Percentiles rank a stretch among this genome's conserved stretches.
Evolutionary conservation across 2,329 filamentous ascomycete species (phyloP).

Genomic region (Pseudogymnoascus sp.): DNA sequence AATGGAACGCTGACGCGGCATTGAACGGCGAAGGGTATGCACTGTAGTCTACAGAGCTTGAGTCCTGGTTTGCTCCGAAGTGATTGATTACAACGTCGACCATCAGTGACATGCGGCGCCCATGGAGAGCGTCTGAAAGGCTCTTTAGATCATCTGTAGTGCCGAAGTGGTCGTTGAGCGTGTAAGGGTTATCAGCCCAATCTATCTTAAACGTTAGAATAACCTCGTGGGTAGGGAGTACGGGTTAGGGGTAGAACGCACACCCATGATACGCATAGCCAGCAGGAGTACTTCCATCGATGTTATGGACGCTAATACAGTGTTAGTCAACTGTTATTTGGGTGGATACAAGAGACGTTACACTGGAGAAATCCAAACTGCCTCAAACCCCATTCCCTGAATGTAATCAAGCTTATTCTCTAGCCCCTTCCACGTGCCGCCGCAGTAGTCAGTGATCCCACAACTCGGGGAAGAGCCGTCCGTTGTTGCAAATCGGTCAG

Average conservation of each 20-base stretch:
- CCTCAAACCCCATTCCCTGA: conserved; percentile 39
- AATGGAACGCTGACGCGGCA: conserved; percentile 13
- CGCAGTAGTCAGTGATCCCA: conserved; percentile 34
- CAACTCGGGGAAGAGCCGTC: conserved; percentile 26
- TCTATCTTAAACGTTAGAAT: neutral
- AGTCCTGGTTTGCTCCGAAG: neutral
- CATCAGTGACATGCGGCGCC: conserved; percentile 39
- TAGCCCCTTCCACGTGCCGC: conserved; percentile 40
- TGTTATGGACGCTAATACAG: conserved; percentile 32
- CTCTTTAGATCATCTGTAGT: conserved; percentile 36
- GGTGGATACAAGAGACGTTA: conserved; percentile 25
- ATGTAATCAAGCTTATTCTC: conserved; percentile 41
- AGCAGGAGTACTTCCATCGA: conserved; percentile 24
- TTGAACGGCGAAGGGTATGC: conserved; percentile 24
- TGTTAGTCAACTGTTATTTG: conserved; percentile 26
- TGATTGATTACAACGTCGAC: conserved; percentile 41
- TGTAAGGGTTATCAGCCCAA: conserved; percentile 36
- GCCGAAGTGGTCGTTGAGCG: conserved; percentile 38
- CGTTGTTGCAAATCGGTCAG: conserved; percentile 33
- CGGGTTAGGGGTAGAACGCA: conserved; percentile 6
- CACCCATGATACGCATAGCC: conserved; percentile 41
- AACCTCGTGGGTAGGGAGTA: neutral
- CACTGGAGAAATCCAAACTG: conserved; percentile 30
- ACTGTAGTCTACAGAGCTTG: conserved; percentile 26
- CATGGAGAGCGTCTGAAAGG: conserved; percentile 35